These are phyloP conservation scores for Terana coerulea DNA, from an alignment of 768 basidiomycete species.

Conservation along the genomic window DNA sequence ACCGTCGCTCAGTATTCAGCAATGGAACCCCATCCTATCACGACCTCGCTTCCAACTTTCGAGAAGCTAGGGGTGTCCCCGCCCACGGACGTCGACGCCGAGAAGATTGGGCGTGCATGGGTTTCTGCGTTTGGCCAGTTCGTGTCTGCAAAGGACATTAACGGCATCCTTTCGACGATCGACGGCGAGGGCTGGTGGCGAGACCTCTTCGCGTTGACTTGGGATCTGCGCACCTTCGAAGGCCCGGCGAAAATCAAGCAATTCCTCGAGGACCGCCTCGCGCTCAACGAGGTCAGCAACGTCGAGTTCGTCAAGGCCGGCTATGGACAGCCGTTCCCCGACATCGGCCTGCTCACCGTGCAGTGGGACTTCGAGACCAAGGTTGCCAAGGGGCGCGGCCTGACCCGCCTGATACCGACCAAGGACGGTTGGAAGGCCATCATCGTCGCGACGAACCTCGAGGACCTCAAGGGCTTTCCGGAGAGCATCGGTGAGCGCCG, in stretches of 20 bases:
- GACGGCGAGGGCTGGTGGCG: conserved; percentile 30
- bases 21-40: conserved; percentile 3
- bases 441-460: conserved; percentile 46
- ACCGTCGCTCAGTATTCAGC: not conserved
- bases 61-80: conserved; percentile 21
- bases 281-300: conserved; percentile 8
- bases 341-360: conserved; percentile 23
- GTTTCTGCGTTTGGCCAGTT: conserved; percentile 34
- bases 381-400: conserved; percentile 33
- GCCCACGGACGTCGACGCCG: conserved; percentile 31
- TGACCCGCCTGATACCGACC: conserved; percentile 45
- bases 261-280: conserved; percentile 24
- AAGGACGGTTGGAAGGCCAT: conserved; percentile 44
- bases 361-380: conserved; percentile 41
- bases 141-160: conserved; percentile 31
- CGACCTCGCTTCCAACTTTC: conserved; percentile 25
- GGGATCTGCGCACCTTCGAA: conserved; percentile 48
- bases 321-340: conserved; percentile 21
- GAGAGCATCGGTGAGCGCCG: conserved; percentile 35
- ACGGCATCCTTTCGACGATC: conserved; percentile 31
- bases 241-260: conserved; percentile 33
- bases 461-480: conserved; percentile 43
- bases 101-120: conserved; percentile 37
- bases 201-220: conserved; percentile 38
- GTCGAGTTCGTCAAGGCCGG: conserved; percentile 15